Percentiles rank a stretch among this genome's conserved stretches.
phyloP scores from a whole-genome alignment of 768 basidiomycete species.

The Tulasnella sp. region DNA sequence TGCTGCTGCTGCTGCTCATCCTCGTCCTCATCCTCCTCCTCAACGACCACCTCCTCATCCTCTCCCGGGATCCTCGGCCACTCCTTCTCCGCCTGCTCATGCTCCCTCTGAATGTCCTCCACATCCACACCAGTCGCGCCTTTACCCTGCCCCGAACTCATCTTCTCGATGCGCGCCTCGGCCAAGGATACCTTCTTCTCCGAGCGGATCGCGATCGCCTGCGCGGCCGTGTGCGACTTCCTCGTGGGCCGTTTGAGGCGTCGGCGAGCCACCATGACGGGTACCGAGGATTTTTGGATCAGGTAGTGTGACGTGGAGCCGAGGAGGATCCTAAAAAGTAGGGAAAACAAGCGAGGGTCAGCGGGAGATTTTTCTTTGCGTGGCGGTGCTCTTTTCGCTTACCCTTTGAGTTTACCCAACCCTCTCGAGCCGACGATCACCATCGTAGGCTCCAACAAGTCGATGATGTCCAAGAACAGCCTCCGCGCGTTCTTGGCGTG shows the following conservation, averaged over 20 bases:
- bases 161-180: conserved; percentile 76
- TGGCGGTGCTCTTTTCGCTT: conserved; percentile 19
- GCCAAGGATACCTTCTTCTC: conserved; percentile 80
- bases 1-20: conserved; percentile 3
- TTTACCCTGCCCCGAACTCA: conserved; percentile 68
- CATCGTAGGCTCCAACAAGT: conserved; percentile 79
- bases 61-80: conserved; percentile 18
- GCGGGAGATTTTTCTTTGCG: not conserved
- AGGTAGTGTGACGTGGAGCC: conserved; percentile 94
- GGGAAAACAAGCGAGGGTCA: not conserved
- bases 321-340: conserved; percentile 57
- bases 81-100: conserved; percentile 26
- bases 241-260: conserved; percentile 79
- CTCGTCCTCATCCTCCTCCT: not conserved
- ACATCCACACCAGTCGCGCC: conserved; percentile 73
- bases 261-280: conserved; percentile 92
- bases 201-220: conserved; percentile 28
- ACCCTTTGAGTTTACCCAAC: conserved; percentile 79
- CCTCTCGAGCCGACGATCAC: conserved; percentile 94
- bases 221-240: conserved; percentile 56
- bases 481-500: conserved; percentile 92
- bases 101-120: conserved; percentile 61
- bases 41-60: conserved; percentile 1
- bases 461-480: conserved; percentile 47
- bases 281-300: conserved; percentile 87